Percentiles rank a stretch among this genome's conserved stretches.
Evolutionary conservation across 306 rosid genomes (phyloP).

Genomic region (Lagenaria siceraria): DNA sequence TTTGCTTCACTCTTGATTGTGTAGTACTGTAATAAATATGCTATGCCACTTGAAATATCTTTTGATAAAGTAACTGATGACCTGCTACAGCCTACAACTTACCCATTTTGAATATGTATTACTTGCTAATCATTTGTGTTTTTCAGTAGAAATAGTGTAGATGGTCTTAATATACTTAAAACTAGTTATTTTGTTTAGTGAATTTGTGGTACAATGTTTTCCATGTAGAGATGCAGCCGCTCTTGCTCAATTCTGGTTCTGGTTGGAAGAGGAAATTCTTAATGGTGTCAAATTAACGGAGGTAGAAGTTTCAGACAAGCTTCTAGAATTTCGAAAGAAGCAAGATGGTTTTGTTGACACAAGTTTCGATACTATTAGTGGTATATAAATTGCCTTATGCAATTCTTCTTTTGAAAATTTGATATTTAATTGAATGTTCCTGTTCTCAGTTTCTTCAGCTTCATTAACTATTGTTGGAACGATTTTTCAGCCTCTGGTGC

Average conservation of each 20-base stretch:
- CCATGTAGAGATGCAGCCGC: slow-evolving; percentile 88
- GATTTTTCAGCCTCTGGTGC: slow-evolving; percentile 69
- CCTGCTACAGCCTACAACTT: neutral
- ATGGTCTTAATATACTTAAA: neutral
- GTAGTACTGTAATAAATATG: neutral
- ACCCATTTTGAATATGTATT: neutral
- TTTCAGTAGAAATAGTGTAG: neutral
- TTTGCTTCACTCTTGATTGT: neutral
- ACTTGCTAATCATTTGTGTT: neutral
- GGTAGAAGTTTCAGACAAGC: slow-evolving; percentile 74
- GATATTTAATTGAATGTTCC: neutral
- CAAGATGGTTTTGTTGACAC: slow-evolving; percentile 87
- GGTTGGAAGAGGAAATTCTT: slow-evolving; percentile 71
- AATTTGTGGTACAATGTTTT: slow-evolving; percentile 3
- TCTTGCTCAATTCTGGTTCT: slow-evolving; percentile 82
- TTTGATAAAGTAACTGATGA: neutral
- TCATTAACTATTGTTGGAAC: slow-evolving; percentile 6
- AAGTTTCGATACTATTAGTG: slow-evolving; percentile 95
- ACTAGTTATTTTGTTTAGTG: neutral
- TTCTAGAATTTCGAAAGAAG: slow-evolving; percentile 75
- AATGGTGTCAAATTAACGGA: slow-evolving; percentile 47
- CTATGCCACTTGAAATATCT: neutral
- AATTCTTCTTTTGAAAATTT: neutral
- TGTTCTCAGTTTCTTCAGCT: neutral
- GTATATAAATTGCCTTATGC: slow-evolving; percentile 13